phyloP scores from a whole-genome alignment of 108 stramenopile genomes.

The Nitzschia palea region DNA sequence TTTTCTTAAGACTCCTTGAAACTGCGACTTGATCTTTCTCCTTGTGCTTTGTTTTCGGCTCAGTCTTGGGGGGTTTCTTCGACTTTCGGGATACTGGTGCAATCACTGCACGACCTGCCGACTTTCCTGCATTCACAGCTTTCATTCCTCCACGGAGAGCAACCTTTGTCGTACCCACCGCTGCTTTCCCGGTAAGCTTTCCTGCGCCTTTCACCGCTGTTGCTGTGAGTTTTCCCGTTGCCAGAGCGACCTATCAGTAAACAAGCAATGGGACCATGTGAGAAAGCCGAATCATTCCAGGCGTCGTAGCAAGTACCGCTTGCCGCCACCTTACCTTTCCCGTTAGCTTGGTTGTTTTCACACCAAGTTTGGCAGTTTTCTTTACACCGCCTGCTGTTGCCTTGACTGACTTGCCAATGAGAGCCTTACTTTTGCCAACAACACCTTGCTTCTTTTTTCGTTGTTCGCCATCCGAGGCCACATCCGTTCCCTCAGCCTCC shows the following conservation, averaged over 20 bases:
- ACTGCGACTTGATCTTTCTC: conserved; percentile 41
- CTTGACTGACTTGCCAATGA: conserved; percentile 17
- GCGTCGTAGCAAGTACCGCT: too few relatives aligned
- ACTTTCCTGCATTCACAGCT: conserved; percentile 27
- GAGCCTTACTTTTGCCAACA: conserved; percentile 8
- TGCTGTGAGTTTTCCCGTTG: conserved; percentile 52
- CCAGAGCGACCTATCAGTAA: conserved; percentile 28
- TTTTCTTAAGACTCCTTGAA: conserved; percentile 46
- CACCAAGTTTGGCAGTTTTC: conserved; percentile 18
- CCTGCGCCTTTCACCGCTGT: conserved; percentile 29
- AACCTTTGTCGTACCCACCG: conserved; percentile 21
- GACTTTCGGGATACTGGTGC: conserved; percentile 29
- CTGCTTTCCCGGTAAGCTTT: conserved; percentile 33
- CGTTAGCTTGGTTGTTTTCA: conserved; percentile 9
- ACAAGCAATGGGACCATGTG: too few relatives aligned
- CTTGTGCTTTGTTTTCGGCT: conserved; percentile 45
- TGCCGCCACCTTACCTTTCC: conserved; percentile 5
- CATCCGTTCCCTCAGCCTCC: not conserved
- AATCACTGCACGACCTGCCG: conserved; percentile 33
- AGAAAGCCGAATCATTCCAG: too few relatives aligned
- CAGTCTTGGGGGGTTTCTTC: conserved; percentile 43
- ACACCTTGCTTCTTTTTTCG: conserved; percentile 14
- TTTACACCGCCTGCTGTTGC: conserved; percentile 20
- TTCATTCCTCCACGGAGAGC: conserved; percentile 15
- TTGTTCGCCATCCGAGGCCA: not conserved